phyloP scores from a whole-genome alignment of 768 basidiomycete genomes.

The Lactifluus piperatus region DNA sequence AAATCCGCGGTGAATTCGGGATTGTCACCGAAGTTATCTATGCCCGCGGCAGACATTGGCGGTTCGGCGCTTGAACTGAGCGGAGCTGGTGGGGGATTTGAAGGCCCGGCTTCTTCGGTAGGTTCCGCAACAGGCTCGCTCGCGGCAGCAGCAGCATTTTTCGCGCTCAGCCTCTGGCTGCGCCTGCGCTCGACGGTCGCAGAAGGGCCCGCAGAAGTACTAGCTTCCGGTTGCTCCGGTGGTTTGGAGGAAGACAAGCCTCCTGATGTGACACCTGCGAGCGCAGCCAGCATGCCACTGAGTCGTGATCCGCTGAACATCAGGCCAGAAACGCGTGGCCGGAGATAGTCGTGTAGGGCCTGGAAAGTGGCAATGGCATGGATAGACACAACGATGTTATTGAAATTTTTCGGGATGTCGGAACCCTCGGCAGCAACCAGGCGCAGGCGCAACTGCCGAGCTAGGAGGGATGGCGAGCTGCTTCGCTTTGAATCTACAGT shows the following conservation, averaged over 20 bases:
- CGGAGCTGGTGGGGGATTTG: conserved; percentile 4
- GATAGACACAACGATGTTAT: conserved; percentile 92
- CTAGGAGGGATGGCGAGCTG: conserved; percentile 80
- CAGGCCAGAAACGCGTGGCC: conserved; percentile 77
- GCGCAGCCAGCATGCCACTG: conserved; percentile 85
- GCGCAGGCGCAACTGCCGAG: conserved; percentile 82
- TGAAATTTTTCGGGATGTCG: conserved; percentile 77
- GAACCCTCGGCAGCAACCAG: conserved; percentile 85
- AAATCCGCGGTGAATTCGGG: conserved; percentile 65
- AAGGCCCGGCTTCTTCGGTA: conserved; percentile 14
- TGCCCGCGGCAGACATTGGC: conserved; percentile 28
- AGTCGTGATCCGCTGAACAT: conserved; percentile 54
- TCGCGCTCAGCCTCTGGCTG: conserved; percentile 76
- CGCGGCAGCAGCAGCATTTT: conserved; percentile 32
- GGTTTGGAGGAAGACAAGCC: conserved; percentile 20
- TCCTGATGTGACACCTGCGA: conserved; percentile 45
- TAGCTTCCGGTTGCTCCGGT: conserved; percentile 18
- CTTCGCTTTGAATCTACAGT: conserved; percentile 72
- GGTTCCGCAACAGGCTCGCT: conserved; percentile 15
- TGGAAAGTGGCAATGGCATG: conserved; percentile 98
- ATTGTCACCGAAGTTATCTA: conserved; percentile 44
- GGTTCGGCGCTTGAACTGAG: conserved; percentile 22
- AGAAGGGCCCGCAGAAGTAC: conserved; percentile 16
- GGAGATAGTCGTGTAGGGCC: conserved; percentile 91
- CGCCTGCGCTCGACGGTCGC: conserved; percentile 49